These are phyloP conservation scores for Penicillium paxilli DNA, from an alignment of 495 filamentous ascomycete genomes.

Conservation along the genomic window DNA sequence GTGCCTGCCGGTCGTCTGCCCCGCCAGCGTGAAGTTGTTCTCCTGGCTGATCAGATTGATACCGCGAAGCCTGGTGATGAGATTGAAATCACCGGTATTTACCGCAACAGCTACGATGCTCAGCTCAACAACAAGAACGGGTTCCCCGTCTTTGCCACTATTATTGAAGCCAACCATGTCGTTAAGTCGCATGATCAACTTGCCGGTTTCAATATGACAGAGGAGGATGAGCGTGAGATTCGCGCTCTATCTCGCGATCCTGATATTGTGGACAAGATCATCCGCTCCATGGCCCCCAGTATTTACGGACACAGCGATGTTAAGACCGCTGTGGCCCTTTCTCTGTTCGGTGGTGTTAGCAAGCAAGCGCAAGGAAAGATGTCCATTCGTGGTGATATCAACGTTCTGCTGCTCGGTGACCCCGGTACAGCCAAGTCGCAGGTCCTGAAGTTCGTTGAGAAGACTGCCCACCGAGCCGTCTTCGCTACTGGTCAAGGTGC, in stretches of 20 bases:
- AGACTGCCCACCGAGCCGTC: slow-evolving; percentile 94
- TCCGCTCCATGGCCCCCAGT: slow-evolving; percentile 91
- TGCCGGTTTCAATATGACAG: slow-evolving; percentile 92
- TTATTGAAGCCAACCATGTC: slow-evolving; percentile 95
- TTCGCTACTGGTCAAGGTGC: slow-evolving; percentile 99
- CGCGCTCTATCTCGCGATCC: slow-evolving; percentile 84
- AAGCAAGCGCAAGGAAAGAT: slow-evolving; percentile 88
- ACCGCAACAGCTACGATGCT: slow-evolving; percentile 97
- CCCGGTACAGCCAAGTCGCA: slow-evolving; percentile 99
- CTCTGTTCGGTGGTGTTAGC: slow-evolving; percentile 91
- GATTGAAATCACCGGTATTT: slow-evolving; percentile 94
- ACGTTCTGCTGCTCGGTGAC: slow-evolving; percentile 94
- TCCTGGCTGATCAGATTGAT: slow-evolving; percentile 97
- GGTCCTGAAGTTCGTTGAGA: slow-evolving; percentile 96
- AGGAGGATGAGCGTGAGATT: slow-evolving; percentile 93
- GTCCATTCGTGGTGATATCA: slow-evolving; percentile 95
- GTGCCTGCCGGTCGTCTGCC: slow-evolving; percentile 96
- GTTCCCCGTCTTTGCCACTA: slow-evolving; percentile 97
- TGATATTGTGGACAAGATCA: slow-evolving; percentile 90
- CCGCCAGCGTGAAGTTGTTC: slow-evolving; percentile 89
- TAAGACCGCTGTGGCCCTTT: slow-evolving; percentile 94
- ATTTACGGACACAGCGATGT: slow-evolving; percentile 98
- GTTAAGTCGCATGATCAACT: slow-evolving; percentile 98
- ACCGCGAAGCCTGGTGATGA: slow-evolving; percentile 97
- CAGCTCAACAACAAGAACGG: slow-evolving; percentile 98